These are phyloP conservation scores for Platanthera guangdongensis DNA, from an alignment of 106 monocot species.

Conservation along the genomic window DNA sequence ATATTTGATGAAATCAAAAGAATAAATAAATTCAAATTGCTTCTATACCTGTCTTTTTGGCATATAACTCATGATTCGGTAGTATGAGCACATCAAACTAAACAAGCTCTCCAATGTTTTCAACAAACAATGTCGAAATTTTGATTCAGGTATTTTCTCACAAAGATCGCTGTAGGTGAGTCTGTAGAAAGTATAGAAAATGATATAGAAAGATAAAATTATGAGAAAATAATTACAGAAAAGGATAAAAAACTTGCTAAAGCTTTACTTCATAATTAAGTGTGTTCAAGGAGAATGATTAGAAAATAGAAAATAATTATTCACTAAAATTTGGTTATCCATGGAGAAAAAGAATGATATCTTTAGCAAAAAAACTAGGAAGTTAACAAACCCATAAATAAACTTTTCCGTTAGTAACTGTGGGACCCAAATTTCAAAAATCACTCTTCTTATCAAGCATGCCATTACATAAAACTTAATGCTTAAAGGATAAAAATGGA, in stretches of 20 bases:
- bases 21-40: constrained; percentile 5
- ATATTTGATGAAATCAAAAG: background rate
- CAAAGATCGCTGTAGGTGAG: constrained; percentile 97
- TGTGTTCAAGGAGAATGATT: background rate
- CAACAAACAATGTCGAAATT: constrained; percentile 71
- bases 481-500: background rate
- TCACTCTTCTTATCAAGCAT: too few species aligned
- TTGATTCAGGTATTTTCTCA: constrained; percentile 77
- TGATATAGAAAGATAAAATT: background rate
- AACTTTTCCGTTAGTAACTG: background rate
- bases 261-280: background rate
- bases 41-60: constrained; percentile 44
- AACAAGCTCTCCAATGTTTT: constrained; percentile 69
- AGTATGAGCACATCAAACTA: constrained; percentile 83
- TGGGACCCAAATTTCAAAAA: too few species aligned
- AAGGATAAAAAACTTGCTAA: background rate
- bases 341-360: background rate
- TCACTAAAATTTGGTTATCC: background rate
- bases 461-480: background rate
- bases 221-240: background rate
- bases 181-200: constrained; percentile 29
- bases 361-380: background rate
- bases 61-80: constrained; percentile 78
- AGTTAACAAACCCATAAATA: background rate
- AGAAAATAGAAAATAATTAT: background rate